Evolutionary conservation across 2,329 filamentous ascomycete species (phyloP).

Genomic region (Metarhizium humberi): DNA sequence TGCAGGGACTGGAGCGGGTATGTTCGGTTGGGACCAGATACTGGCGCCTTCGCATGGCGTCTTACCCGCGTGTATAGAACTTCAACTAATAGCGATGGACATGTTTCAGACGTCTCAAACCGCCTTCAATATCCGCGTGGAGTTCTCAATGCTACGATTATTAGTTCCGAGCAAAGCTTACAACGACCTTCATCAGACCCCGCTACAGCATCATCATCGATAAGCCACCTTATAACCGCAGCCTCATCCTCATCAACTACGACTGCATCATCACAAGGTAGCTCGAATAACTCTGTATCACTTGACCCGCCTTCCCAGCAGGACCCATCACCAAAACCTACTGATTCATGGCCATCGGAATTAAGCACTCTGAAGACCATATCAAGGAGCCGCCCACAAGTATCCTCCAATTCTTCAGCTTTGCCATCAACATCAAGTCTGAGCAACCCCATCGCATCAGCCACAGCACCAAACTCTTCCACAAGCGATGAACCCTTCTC

Average conservation of each 20-base stretch:
- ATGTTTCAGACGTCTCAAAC: background rate
- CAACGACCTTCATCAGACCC: background rate
- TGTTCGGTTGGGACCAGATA: background rate
- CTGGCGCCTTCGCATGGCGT: background rate
- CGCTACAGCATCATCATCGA: background rate
- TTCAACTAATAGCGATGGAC: background rate
- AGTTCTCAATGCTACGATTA: background rate
- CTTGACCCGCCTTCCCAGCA: background rate
- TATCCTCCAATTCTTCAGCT: too few species aligned
- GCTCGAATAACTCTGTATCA: background rate
- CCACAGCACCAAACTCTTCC: too few species aligned
- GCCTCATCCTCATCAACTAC: background rate
- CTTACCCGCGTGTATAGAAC: background rate
- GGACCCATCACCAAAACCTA: background rate
- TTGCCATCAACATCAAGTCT: too few species aligned
- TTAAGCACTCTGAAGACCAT: too few species aligned
- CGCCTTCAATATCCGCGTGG: background rate
- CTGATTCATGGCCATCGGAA: background rate
- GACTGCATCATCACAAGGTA: background rate
- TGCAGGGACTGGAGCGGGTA: constrained; percentile 5
- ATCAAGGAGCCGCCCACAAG: too few species aligned
- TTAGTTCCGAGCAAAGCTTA: background rate
- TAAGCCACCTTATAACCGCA: background rate
- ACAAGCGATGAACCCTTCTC: too few species aligned
- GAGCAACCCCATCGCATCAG: too few species aligned